These are phyloP conservation scores for Mallotus repandus DNA, from an alignment of 441 rosid species.

Conservation along the genomic window DNA sequence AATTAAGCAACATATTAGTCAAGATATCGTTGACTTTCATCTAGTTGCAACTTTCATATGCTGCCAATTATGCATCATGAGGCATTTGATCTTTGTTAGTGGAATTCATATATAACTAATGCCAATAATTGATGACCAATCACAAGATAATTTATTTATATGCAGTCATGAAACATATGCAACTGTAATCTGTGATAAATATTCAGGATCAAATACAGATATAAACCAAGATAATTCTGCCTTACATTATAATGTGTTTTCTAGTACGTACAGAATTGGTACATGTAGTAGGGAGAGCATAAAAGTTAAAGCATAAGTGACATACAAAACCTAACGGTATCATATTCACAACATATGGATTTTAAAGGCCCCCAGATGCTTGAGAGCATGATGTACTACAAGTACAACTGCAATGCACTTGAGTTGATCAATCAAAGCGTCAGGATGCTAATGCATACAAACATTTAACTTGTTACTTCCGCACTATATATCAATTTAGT, in stretches of 20 bases:
- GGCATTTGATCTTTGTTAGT: neutral
- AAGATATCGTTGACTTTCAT: neutral
- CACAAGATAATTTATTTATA: neutral
- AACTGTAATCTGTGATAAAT: neutral
- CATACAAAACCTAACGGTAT: neutral
- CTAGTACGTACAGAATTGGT: neutral
- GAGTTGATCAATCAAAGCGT: neutral
- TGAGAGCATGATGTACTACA: neutral
- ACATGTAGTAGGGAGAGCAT: neutral
- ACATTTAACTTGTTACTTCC: neutral
- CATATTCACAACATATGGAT: neutral
- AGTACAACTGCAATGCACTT: neutral
- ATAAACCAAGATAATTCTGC: neutral
- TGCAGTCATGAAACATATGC: neutral
- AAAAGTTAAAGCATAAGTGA: neutral
- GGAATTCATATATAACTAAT: neutral
- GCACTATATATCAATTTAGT: neutral
- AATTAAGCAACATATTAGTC: neutral
- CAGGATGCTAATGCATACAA: neutral
- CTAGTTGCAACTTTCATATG: neutral
- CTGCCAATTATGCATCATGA: neutral
- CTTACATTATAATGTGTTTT: neutral
- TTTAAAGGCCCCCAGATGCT: neutral
- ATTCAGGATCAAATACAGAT: neutral
- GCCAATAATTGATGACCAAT: conserved; percentile 1